phyloP scores from a whole-genome alignment of 139 green algal genomes.

The Chlorella ohadii region DNA sequence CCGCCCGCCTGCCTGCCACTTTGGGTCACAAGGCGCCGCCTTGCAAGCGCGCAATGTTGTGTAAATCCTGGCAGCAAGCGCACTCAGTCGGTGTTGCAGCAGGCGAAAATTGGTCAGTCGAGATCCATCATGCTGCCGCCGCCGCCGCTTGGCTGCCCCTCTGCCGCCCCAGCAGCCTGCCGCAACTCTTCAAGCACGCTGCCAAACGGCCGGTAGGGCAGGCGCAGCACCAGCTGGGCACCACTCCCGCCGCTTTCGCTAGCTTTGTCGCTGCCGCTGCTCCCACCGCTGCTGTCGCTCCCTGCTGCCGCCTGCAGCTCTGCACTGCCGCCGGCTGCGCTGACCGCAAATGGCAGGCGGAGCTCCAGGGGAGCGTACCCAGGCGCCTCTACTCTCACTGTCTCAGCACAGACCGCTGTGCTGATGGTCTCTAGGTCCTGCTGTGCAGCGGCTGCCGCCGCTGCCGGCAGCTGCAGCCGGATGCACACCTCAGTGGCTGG shows the following conservation, averaged over 20 bases:
- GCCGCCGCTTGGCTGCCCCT: neutral
- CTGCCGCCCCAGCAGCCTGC: neutral
- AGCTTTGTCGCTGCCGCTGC: too few relatives aligned
- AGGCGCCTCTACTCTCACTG: constrained; percentile 3
- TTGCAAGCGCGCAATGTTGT: too few relatives aligned
- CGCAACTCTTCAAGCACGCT: constrained; percentile 20
- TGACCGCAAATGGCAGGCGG: constrained; percentile 11
- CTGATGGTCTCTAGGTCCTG: neutral
- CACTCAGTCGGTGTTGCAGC: neutral
- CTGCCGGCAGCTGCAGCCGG: constrained; percentile 7
- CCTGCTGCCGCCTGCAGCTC: neutral
- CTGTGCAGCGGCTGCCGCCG: neutral
- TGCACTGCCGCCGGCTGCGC: neutral
- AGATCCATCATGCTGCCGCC: neutral
- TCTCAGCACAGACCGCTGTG: neutral
- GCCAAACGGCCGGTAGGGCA: constrained; percentile 19
- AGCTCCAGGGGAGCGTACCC: constrained; percentile 11
- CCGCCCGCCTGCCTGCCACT: too few relatives aligned
- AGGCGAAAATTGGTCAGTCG: neutral
- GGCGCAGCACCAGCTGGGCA: constrained; percentile 23
- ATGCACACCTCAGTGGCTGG: constrained; percentile 7
- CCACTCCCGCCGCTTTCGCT: neutral
- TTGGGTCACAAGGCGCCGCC: too few relatives aligned
- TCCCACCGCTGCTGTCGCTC: neutral
- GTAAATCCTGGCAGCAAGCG: too few relatives aligned